These are phyloP conservation scores for Nymphaea colorata DNA, from an alignment of 164 flowering plant genomes.

Conservation along the genomic window DNA sequence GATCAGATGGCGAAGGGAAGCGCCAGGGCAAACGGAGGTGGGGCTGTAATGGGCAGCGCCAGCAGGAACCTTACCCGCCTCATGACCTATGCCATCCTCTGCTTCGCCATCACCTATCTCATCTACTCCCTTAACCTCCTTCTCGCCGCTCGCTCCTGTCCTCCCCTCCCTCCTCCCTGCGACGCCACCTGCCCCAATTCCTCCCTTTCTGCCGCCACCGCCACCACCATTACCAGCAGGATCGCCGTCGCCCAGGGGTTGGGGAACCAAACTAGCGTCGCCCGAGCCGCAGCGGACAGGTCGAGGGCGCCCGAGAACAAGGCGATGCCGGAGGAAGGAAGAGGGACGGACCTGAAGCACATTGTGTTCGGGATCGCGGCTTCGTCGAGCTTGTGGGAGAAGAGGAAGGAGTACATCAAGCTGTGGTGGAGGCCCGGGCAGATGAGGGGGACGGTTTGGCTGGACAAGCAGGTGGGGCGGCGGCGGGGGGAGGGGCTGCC, in stretches of 20 bases:
- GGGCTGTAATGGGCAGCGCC: constrained; percentile 3
- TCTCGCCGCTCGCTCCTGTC: constrained; percentile 13
- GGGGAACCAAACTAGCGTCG: background rate
- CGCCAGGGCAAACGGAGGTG: background rate
- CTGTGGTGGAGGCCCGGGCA: constrained; percentile 39
- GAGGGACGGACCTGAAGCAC: constrained; percentile 26
- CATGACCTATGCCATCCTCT: constrained; percentile 46
- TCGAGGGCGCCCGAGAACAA: too few species aligned
- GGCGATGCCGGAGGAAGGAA: background rate
- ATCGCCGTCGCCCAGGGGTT: background rate
- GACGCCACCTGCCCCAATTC: background rate
- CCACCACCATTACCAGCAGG: background rate
- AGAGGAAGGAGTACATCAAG: constrained; percentile 48
- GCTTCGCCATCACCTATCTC: constrained; percentile 51
- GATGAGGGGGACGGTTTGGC: constrained; percentile 60
- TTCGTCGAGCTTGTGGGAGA: constrained; percentile 39
- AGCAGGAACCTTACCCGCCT: constrained; percentile 28
- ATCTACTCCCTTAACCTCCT: constrained; percentile 64
- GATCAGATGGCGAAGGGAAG: constrained; percentile 1
- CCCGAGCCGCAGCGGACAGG: background rate
- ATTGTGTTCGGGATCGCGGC: constrained; percentile 56
- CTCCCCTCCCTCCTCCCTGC: constrained; percentile 3
- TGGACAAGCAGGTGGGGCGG: constrained; percentile 23
- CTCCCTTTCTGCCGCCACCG: background rate
- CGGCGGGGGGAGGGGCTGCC: constrained; percentile 19